These are phyloP conservation scores for Daldinia caldariorum DNA, from an alignment of 495 filamentous ascomycete species.

Conservation along the genomic window DNA sequence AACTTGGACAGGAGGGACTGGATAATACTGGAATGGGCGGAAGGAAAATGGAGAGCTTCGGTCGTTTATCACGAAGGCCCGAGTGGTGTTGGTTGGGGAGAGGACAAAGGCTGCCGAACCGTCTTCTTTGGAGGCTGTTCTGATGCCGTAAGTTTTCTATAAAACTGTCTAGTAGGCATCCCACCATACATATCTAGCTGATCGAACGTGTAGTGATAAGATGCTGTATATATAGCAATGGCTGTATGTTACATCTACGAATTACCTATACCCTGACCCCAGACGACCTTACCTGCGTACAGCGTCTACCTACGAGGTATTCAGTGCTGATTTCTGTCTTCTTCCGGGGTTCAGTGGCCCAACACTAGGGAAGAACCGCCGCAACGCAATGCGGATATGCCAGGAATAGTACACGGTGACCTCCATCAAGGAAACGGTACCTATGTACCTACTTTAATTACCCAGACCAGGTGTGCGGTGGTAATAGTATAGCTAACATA, in stretches of 20 bases:
- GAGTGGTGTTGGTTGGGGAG: background rate
- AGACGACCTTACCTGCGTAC: background rate
- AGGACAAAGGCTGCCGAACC: background rate
- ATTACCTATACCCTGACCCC: too few relatives aligned
- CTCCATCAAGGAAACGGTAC: constrained; percentile 2
- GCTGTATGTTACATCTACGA: background rate
- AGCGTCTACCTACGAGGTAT: background rate
- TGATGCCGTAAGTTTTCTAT: background rate
- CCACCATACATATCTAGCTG: background rate
- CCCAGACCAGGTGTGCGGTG: background rate
- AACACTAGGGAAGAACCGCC: background rate
- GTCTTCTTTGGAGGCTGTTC: constrained; percentile 1
- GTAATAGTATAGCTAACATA: background rate
- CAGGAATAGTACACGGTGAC: constrained; percentile 6
- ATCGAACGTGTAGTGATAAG: background rate
- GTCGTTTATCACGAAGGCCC: background rate
- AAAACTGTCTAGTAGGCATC: too few relatives aligned
- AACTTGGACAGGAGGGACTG: background rate
- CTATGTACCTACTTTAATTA: background rate
- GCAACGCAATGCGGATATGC: background rate
- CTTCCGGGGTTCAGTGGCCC: background rate
- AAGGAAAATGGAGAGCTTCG: background rate
- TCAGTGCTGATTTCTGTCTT: background rate
- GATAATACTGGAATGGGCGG: background rate
- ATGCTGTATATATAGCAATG: background rate